Evolutionary conservation across 176 grass and related monocot genomes (phyloP), one percentile per base, ranked within the genome.

Genomic region (Carex myosuroides): DNA sequence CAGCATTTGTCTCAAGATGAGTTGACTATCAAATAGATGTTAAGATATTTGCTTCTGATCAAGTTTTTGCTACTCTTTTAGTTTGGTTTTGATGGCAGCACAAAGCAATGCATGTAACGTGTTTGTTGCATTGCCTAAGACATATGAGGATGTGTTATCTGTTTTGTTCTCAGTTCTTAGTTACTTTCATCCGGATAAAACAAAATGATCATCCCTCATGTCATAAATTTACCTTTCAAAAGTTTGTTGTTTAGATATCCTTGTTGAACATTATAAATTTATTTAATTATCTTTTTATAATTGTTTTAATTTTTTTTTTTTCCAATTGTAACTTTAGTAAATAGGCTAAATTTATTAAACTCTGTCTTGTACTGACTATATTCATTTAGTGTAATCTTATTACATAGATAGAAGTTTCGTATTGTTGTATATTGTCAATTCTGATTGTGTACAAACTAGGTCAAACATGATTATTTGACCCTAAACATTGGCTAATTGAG

Each of bases 51-150:
- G 37, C 37, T 39, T 39, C 37, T 39, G 5, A 39, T 39, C 37
- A 39, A 6, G 37, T 39, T 39, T 5, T 1, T 6, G 37, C 37
- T 39, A 39, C 37, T 39, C 37, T 39, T 39, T 39, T 39, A 39
- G 37, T 39, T 39, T 6, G 0, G 37, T 6, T 39, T 39, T 39
- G 37, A 39, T 39, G 37, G 37, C 37, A 39, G 37, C 37, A 39
- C 37, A n/a, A 5, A 59, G 24, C 3, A 48, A 2, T 35, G 60
- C 0, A 13, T 48, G 35, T 13, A 87, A 89, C 72, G 82, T 95
- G 20, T 92, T 84, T 57, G 84, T 95, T 71, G 90, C 93, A 29
- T 63, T 95, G 42, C 87, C 88, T 18, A 83, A 56, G 87, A 71
- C 85, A 62, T 85, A 89, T 84, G 91, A 91, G 84, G 16, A 63